These are phyloP conservation scores for Gymnopilus junonius DNA, from an alignment of 768 basidiomycete species.

Conservation along the genomic window DNA sequence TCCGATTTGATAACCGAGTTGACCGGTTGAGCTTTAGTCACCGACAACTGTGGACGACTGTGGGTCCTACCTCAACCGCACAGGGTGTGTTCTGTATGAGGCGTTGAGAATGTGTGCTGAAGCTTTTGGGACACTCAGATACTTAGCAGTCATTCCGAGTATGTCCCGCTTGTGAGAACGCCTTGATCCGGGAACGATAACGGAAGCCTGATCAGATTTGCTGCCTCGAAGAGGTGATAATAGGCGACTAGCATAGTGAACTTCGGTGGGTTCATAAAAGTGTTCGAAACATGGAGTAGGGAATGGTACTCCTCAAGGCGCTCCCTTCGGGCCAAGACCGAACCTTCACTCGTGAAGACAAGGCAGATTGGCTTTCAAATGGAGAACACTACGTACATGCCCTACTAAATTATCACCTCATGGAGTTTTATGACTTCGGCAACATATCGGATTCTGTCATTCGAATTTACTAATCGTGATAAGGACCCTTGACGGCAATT, in stretches of 20 bases:
- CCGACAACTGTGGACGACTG: slow-evolving; percentile 10
- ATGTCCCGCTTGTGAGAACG: too few species aligned
- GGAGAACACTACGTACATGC: neutral
- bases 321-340: neutral
- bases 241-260: too few species aligned
- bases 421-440: neutral
- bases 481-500: neutral
- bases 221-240: too few species aligned
- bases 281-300: too few species aligned
- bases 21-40: slow-evolving; percentile 7
- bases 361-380: neutral
- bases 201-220: too few species aligned
- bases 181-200: too few species aligned
- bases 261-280: too few species aligned
- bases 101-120: too few species aligned
- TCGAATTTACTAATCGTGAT: neutral
- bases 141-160: too few species aligned
- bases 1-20: slow-evolving; percentile 13
- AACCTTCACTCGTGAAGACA: neutral
- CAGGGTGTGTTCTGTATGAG: neutral
- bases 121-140: too few species aligned
- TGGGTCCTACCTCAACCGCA: neutral
- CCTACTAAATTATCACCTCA: neutral
- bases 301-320: too few species aligned
- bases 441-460: neutral